phyloP scores from a whole-genome alignment of 2,329 filamentous ascomycete species.

The Acrocalymma vagum region DNA sequence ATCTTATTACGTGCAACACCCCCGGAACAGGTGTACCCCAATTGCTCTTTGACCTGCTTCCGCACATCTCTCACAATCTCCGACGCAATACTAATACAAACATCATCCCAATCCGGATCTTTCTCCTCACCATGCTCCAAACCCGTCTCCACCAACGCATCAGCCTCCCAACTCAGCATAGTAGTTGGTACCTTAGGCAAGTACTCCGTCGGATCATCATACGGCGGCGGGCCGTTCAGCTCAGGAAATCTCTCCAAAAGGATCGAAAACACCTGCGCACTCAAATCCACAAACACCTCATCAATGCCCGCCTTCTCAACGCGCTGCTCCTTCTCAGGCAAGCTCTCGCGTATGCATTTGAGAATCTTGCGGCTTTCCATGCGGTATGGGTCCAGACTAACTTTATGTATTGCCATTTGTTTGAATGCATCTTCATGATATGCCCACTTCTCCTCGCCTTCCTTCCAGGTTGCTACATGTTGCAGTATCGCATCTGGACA shows the following conservation, averaged over 20 bases:
- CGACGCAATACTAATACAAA: conserved; percentile 84
- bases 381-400: conserved; percentile 91
- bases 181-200: conserved; percentile 78
- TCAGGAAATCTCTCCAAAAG: conserved; percentile 81
- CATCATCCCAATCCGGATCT: conserved; percentile 96
- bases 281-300: conserved; percentile 94
- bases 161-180: conserved; percentile 82
- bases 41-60: conserved; percentile 69
- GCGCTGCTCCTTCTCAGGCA: conserved; percentile 72
- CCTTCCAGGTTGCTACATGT: conserved; percentile 94
- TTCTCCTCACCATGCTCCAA: conserved; percentile 75
- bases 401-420: conserved; percentile 88
- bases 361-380: conserved; percentile 85
- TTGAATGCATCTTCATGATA: conserved; percentile 83
- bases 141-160: conserved; percentile 83
- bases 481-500: conserved; percentile 87
- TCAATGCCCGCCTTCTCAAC: conserved; percentile 96
- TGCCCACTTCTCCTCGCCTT: conserved; percentile 90
- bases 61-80: conserved; percentile 86
- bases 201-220: conserved; percentile 74
- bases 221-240: conserved; percentile 71
- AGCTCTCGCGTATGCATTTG: conserved; percentile 75
- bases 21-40: conserved; percentile 91
- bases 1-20: conserved; percentile 93
- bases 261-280: conserved; percentile 79